phyloP scores from a whole-genome alignment of 306 rosid species.

The Cucurbita ficifolia region DNA sequence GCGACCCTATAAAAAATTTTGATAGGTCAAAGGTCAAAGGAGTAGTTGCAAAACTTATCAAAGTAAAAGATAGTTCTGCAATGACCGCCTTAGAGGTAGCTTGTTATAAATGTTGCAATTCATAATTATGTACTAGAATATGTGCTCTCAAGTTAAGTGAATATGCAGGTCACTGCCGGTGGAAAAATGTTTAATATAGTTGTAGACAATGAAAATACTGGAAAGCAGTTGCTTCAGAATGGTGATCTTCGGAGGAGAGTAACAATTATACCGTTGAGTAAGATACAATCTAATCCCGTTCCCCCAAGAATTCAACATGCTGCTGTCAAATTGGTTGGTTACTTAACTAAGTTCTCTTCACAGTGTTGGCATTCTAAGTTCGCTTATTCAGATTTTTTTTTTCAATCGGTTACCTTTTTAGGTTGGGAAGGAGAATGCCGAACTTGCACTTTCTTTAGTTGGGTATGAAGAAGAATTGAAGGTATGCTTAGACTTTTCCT shows the following conservation, averaged over 20 bases:
- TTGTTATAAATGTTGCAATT: not conserved
- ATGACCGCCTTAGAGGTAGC: constrained; percentile 95
- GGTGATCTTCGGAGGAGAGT: constrained; percentile 86
- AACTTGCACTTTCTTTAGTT: constrained; percentile 79
- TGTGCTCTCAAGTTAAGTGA: constrained; percentile 6
- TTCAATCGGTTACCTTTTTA: constrained; percentile 19
- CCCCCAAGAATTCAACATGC: constrained; percentile 47
- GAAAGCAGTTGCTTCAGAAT: constrained; percentile 75
- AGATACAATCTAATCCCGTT: constrained; percentile 51
- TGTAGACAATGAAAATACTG: constrained; percentile 82
- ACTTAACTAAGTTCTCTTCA: constrained; percentile 8
- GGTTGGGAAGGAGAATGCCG: constrained; percentile 87
- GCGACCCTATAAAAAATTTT: constrained; percentile 70
- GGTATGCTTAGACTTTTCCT: constrained; percentile 24
- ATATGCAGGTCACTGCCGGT: constrained; percentile 78
- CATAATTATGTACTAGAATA: not conserved
- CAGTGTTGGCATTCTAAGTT: not conserved
- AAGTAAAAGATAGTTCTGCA: constrained; percentile 68
- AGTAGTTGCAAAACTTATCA: constrained; percentile 79
- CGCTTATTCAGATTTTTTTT: constrained; percentile 4
- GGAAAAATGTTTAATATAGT: constrained; percentile 89
- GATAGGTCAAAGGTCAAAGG: constrained; percentile 93
- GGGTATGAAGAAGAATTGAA: constrained; percentile 70
- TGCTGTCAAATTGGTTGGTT: constrained; percentile 55
- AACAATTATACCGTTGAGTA: constrained; percentile 88